These are phyloP conservation scores for Pleurozium schreberi DNA, from an alignment of 225 moss, liverwort and hornwort genomes.

Conservation along the genomic window DNA sequence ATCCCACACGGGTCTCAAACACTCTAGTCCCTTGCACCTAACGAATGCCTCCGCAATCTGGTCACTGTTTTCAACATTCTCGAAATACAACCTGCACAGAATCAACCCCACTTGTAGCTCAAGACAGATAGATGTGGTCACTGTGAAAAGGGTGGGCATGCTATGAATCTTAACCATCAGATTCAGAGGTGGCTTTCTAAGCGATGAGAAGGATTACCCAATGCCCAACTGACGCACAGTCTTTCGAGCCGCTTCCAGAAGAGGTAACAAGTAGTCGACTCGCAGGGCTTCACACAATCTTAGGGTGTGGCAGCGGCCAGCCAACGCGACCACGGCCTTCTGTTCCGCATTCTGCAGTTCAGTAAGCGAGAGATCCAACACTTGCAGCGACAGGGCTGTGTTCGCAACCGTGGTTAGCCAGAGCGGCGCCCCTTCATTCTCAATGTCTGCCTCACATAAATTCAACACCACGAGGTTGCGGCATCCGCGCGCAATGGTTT, in stretches of 20 bases:
- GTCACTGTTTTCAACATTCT: constrained; percentile 2
- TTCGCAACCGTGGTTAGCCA: constrained; percentile 29
- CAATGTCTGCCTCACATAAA: constrained; percentile 20
- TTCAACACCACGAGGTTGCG: constrained; percentile 21
- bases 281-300: constrained; percentile 7
- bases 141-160: neutral
- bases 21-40: constrained; percentile 22
- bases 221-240: constrained; percentile 36
- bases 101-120: neutral
- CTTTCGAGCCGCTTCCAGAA: constrained; percentile 21
- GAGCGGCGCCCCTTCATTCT: neutral
- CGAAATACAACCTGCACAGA: constrained; percentile 16
- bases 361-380: constrained; percentile 39
- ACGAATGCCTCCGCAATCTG: constrained; percentile 22
- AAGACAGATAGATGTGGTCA: neutral
- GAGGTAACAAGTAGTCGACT: constrained; percentile 18
- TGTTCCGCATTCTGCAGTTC: constrained; percentile 18
- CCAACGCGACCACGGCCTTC: constrained; percentile 13
- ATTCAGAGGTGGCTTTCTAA: neutral
- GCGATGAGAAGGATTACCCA: constrained; percentile 6
- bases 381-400: constrained; percentile 21
- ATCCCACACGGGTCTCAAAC: constrained; percentile 31
- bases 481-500: constrained; percentile 16
- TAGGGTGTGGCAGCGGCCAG: constrained; percentile 41
- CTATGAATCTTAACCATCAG: neutral